phyloP scores from a whole-genome alignment of 495 filamentous ascomycete species.

The Astrothelium subdiscretum region DNA sequence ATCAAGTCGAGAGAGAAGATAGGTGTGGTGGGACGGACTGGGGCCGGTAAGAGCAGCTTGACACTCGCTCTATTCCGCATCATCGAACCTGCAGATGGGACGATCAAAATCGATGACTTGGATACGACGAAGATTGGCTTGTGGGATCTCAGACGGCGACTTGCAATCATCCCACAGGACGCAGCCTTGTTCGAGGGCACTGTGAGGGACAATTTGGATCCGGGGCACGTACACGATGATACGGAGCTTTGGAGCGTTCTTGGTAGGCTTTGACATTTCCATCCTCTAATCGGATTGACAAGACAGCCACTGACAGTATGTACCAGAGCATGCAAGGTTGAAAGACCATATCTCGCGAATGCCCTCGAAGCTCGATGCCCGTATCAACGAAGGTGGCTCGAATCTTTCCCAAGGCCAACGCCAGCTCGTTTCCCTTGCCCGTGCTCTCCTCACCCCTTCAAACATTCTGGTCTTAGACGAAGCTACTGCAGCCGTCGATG shows the following conservation, averaged over 20 bases:
- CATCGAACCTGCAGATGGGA: conserved; percentile 72
- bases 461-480: conserved; percentile 97
- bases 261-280: conserved; percentile 44
- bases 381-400: conserved; percentile 85
- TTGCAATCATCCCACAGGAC: conserved; percentile 98
- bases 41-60: conserved; percentile 91
- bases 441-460: conserved; percentile 85
- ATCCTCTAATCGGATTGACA: not conserved
- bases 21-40: conserved; percentile 91
- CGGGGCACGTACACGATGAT: conserved; percentile 88
- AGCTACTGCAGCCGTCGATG: conserved; percentile 92
- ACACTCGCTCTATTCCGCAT: conserved; percentile 92
- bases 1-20: conserved; percentile 97
- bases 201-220: conserved; percentile 91
- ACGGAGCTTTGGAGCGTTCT: conserved; percentile 96
- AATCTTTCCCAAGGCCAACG: conserved; percentile 76
- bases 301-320: no score
- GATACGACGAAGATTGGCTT: conserved; percentile 87
- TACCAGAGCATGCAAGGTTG: conserved; percentile 79
- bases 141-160: conserved; percentile 72
- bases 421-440: conserved; percentile 84
- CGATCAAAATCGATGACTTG: conserved; percentile 77
- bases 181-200: conserved; percentile 95
- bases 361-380: conserved; percentile 81
- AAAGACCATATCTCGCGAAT: conserved; percentile 84